These are phyloP conservation scores for Penicillium daleae DNA, from an alignment of 495 filamentous ascomycete species.

Conservation along the genomic window DNA sequence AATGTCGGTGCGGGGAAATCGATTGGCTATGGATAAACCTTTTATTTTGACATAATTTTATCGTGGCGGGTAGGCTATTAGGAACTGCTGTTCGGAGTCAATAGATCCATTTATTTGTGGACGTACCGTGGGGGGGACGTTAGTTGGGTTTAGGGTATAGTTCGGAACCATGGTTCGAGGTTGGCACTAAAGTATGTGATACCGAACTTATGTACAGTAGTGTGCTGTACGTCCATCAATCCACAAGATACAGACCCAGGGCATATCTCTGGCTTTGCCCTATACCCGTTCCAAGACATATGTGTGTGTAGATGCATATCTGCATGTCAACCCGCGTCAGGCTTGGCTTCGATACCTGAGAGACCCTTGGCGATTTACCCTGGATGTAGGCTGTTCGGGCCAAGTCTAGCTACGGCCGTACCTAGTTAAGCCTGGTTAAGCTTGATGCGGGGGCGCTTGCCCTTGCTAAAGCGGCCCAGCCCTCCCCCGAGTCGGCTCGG, in stretches of 20 bases:
- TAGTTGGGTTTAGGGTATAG: slow-evolving; percentile 2
- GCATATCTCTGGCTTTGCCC: neutral
- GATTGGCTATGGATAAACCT: slow-evolving; percentile 39
- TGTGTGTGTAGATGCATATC: neutral
- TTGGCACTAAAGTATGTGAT: slow-evolving; percentile 7
- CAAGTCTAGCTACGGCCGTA: neutral
- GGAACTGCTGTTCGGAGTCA: too few relatives aligned
- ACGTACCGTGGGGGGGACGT: too few relatives aligned
- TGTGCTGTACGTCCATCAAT: neutral
- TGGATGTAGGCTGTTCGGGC: neutral
- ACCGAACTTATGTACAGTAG: slow-evolving; percentile 4
- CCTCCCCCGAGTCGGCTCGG: slow-evolving; percentile 13
- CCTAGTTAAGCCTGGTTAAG: slow-evolving; percentile 11
- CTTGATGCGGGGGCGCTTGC: slow-evolving; percentile 19
- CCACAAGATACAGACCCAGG: neutral
- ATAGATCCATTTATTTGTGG: neutral
- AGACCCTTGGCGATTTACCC: neutral
- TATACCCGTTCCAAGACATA: neutral
- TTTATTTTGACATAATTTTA: slow-evolving; percentile 8
- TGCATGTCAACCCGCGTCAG: neutral
- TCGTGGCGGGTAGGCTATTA: slow-evolving; percentile 5
- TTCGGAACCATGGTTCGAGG: slow-evolving; percentile 6
- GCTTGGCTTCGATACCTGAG: neutral
- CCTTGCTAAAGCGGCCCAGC: slow-evolving; percentile 10
- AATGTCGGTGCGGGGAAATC: slow-evolving; percentile 5